phyloP scores from a whole-genome alignment of 179 eudicot genomes.

The Sideroxylon spinosum region DNA sequence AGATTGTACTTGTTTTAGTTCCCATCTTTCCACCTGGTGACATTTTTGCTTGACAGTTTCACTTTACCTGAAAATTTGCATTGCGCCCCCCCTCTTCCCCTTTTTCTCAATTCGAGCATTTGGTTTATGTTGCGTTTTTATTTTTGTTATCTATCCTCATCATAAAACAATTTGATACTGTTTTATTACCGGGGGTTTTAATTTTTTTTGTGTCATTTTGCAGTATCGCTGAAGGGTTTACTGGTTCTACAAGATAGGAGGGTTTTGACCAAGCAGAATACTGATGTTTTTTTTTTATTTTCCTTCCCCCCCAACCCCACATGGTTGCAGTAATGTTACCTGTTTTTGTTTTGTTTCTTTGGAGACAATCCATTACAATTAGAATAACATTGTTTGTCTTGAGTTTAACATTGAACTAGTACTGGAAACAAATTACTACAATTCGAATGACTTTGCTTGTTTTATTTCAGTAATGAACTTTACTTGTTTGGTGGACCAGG shows the following conservation, averaged over 20 bases:
- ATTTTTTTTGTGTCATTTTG: constrained; percentile 5
- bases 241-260: background rate
- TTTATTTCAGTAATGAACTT: background rate
- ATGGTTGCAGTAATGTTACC: background rate
- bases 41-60: background rate
- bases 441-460: background rate
- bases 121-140: too few species aligned
- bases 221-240: constrained; percentile 26
- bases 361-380: background rate
- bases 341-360: background rate
- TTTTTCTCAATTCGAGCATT: background rate
- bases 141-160: background rate
- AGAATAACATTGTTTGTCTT: too few species aligned
- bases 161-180: background rate
- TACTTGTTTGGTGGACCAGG: background rate
- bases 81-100: too few species aligned
- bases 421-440: too few species aligned
- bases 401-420: too few species aligned
- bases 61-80: background rate
- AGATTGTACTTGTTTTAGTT: background rate
- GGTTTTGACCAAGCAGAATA: background rate
- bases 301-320: background rate
- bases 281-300: background rate
- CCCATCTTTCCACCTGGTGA: background rate
- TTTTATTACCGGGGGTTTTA: background rate